Conservation (phyloP, 2,329 filamentous ascomycete genomes). For the Nakataea oryzae region DNA sequence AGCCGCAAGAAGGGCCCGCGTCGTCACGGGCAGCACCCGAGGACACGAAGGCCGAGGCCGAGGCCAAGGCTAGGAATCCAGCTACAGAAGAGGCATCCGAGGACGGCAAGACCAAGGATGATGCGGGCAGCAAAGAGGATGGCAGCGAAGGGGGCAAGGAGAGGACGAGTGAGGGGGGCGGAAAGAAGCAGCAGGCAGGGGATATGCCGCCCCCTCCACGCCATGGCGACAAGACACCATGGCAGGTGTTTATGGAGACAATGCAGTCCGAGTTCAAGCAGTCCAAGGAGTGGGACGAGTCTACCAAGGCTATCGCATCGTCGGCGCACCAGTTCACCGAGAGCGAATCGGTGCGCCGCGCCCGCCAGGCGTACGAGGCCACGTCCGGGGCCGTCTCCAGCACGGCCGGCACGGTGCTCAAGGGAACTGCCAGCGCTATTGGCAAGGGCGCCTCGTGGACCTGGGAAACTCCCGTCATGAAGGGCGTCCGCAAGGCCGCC, state of each 20-base stretch:
- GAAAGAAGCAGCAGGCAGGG: constrained; percentile 34
- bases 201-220: constrained; percentile 69
- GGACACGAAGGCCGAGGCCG: not conserved
- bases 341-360: constrained; percentile 80
- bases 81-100: not conserved
- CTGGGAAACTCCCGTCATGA: constrained; percentile 90
- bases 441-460: constrained; percentile 92
- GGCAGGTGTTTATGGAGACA: constrained; percentile 98
- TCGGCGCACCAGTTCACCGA: constrained; percentile 86
- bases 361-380: constrained; percentile 76
- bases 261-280: constrained; percentile 87
- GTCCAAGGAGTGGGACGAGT: constrained; percentile 98
- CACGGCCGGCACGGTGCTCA: constrained; percentile 69
- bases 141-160: constrained; percentile 12
- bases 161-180: constrained; percentile 27
- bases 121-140: not conserved
- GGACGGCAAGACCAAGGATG: not conserved
- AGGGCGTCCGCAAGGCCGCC: constrained; percentile 79
- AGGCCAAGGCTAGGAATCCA: not conserved
- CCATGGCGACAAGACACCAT: constrained; percentile 95
- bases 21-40: not conserved
- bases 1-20: not conserved
- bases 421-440: constrained; percentile 75
- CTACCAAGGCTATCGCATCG: constrained; percentile 85
- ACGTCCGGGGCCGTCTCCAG: constrained; percentile 75